phyloP scores from a whole-genome alignment of 163 green algal genomes.

The Scenedesmus sp. region DNA sequence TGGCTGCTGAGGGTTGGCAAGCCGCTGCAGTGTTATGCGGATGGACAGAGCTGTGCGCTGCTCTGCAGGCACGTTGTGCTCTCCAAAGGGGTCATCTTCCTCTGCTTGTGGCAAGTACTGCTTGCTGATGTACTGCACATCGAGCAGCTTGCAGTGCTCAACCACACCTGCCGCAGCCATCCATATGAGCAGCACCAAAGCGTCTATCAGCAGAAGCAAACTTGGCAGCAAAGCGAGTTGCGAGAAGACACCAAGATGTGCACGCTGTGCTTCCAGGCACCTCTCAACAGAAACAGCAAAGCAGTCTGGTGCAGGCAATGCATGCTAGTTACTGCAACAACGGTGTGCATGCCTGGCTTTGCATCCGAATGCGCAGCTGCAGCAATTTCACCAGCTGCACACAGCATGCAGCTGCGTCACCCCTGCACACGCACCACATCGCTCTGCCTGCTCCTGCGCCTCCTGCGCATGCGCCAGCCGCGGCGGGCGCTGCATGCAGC shows the following conservation, averaged over 20 bases:
- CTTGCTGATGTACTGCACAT: conserved; percentile 30
- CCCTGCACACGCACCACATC: neutral
- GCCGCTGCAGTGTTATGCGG: neutral
- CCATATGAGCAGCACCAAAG: neutral
- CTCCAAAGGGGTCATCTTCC: neutral
- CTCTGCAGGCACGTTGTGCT: conserved; percentile 1
- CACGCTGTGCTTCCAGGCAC: neutral
- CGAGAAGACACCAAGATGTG: neutral
- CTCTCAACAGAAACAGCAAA: neutral
- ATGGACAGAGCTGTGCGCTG: neutral
- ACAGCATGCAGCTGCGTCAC: neutral
- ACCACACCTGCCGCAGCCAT: neutral
- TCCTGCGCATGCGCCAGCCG: neutral
- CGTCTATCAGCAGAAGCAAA: neutral
- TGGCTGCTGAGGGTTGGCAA: neutral
- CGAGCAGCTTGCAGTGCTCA: conserved; percentile 32
- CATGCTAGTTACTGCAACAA: no score
- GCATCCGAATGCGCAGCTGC: no score
- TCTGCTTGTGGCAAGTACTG: neutral
- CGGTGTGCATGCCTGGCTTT: no score
- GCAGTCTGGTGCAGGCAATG: neutral
- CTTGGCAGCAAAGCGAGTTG: neutral
- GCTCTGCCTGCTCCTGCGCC: neutral
- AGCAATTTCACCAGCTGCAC: neutral
- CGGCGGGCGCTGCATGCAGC: neutral